phyloP scores from a whole-genome alignment of 2,329 filamentous ascomycete genomes.

The Claviceps pazoutovae region DNA sequence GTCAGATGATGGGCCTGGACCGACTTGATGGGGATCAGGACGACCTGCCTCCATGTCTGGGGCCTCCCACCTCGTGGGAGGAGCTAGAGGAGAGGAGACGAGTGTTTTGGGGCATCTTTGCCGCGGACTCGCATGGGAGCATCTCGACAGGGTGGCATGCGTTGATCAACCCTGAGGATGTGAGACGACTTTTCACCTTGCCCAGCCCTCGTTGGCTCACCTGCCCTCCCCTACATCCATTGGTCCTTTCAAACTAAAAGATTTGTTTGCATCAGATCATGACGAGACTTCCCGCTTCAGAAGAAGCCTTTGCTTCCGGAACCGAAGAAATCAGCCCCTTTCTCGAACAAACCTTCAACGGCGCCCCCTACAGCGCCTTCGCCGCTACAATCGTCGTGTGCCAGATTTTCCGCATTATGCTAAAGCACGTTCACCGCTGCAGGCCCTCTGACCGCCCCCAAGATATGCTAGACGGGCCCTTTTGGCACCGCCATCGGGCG shows the following conservation, averaged over 20 bases:
- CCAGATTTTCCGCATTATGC: slow-evolving; percentile 66
- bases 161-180: slow-evolving; percentile 60
- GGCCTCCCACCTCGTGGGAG: slow-evolving; percentile 63
- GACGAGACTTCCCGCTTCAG: slow-evolving; percentile 67
- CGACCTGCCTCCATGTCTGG: slow-evolving; percentile 59
- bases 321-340: slow-evolving; percentile 47
- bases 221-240: not conserved
- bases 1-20: slow-evolving; percentile 76
- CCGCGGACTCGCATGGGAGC: slow-evolving; percentile 69
- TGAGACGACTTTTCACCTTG: slow-evolving; percentile 14
- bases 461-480: slow-evolving; percentile 60
- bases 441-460: slow-evolving; percentile 56
- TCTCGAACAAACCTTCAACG: slow-evolving; percentile 50
- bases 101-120: slow-evolving; percentile 77
- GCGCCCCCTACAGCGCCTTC: slow-evolving; percentile 53
- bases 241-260: not conserved
- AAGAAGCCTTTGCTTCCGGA: slow-evolving; percentile 60
- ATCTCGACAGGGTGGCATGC: slow-evolving; percentile 88
- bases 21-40: slow-evolving; percentile 52
- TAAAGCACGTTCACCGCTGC: slow-evolving; percentile 65
- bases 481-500: slow-evolving; percentile 73
- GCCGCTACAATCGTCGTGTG: slow-evolving; percentile 61
- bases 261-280: slow-evolving; percentile 34
- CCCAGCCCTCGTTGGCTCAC: not conserved
- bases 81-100: slow-evolving; percentile 65